Conservation (phyloP, 75 land plant genomes). For the Cunninghamia lanceolata region DNA sequence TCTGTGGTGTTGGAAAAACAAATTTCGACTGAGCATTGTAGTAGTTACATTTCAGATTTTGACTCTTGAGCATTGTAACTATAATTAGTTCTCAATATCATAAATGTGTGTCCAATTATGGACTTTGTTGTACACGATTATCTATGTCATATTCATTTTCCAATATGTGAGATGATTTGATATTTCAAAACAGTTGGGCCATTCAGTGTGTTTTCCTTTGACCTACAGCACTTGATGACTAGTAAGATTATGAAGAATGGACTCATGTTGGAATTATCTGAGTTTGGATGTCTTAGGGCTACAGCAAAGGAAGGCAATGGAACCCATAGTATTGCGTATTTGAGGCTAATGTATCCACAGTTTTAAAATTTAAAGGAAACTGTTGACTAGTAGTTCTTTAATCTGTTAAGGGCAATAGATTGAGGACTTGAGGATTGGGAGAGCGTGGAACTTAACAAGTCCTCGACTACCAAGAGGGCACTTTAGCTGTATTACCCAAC, state of each 20-base stretch:
- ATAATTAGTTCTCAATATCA: background rate
- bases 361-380: background rate
- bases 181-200: background rate
- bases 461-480: background rate
- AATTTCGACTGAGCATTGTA: background rate
- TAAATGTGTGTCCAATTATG: background rate
- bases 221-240: background rate
- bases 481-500: background rate
- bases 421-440: background rate
- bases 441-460: background rate
- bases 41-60: background rate
- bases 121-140: background rate
- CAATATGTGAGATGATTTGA: background rate
- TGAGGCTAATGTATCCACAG: background rate
- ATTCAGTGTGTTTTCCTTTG: background rate
- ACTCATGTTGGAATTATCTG: background rate
- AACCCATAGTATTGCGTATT: background rate
- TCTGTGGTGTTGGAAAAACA: background rate
- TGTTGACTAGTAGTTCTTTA: background rate
- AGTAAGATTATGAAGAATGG: background rate
- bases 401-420: background rate
- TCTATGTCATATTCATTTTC: background rate
- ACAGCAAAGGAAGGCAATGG: background rate
- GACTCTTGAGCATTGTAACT: background rate
- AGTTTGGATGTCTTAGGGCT: background rate